Evolutionary conservation across 169 alveolate species (phyloP), one percentile per base, ranked within the genome.

Genomic region (Plasmodium gonderi): DNA sequence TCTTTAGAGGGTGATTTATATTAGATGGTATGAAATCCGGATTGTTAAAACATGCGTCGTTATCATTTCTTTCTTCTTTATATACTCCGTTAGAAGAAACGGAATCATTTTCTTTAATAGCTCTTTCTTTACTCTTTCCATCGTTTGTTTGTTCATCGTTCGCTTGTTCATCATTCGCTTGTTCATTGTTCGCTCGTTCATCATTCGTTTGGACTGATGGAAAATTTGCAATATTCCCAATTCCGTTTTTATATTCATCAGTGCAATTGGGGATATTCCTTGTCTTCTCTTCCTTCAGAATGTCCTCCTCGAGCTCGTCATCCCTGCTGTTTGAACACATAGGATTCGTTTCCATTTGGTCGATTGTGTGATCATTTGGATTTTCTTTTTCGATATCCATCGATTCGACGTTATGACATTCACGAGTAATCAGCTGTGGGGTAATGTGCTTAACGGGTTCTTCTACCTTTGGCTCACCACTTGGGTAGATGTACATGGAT

Each of bases 11-110:
- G 26, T 33, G 36, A 54, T 82, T 69, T 20, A 47, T 2, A 36
- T 82, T 44, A 38, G 31, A 17, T 11, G 91, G 80, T 42, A 80
- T 77, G 20, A 40, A 80, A 45, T 80, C 47, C 4, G 76, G 47
- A 8, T 64, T 40, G 72, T 44, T 36, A 1, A 9, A 1, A n/a
- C 40, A n/a, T 4, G 7, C 2, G 12, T 20, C 47, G 14, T 65
- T 42, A 7, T 60, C 91, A 4, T 80, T n/a, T 64, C 36, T 20
- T 60, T 80, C 42, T 14, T 44, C 54, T 29, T 68, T 38, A 14
- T 31, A 0, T 6, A 60, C 29, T 9, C 20, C 47, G 75, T 8
- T 54, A 3, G 9, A 14, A 38, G 8, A 5, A 31, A 33, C 20
- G n/a, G 29, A 23, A 38, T 69, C 49, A n/a, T 23, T 69, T 0